These are phyloP conservation scores for Trichaptum fuscoviolaceum DNA, from an alignment of 768 basidiomycete genomes.

Conservation along the genomic window DNA sequence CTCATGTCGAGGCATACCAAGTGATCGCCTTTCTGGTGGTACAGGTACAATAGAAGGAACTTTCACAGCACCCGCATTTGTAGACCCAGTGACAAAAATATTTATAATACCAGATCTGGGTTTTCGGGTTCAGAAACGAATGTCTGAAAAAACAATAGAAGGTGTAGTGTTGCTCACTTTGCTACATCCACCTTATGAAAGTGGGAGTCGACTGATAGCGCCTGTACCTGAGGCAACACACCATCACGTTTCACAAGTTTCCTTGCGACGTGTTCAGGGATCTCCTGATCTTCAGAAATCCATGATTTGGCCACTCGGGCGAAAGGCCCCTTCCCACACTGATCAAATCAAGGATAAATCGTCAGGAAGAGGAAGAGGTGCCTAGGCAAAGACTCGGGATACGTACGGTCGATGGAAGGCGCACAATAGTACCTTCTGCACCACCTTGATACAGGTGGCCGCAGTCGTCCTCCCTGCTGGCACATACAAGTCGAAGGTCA, in stretches of 20 bases:
- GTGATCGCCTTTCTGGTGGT: too few species aligned
- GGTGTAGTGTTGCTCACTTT: neutral
- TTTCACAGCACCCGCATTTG: too few species aligned
- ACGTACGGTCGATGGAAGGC: slow-evolving; percentile 46
- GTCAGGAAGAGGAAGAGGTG: neutral
- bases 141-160: neutral
- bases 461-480: slow-evolving; percentile 28
- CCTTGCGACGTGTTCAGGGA: slow-evolving; percentile 28
- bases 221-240: slow-evolving; percentile 30
- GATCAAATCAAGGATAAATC: too few species aligned
- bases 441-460: slow-evolving; percentile 34
- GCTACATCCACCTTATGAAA: slow-evolving; percentile 11
- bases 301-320: slow-evolving; percentile 35
- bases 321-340: slow-evolving; percentile 25
- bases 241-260: slow-evolving; percentile 30
- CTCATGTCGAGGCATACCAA: too few species aligned
- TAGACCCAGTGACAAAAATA: too few species aligned
- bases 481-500: slow-evolving; percentile 45
- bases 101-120: too few species aligned
- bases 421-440: slow-evolving; percentile 47
- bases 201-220: slow-evolving; percentile 36
- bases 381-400: neutral
- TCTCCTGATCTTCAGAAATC: slow-evolving; percentile 38
- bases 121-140: neutral
- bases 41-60: too few species aligned